Evolutionary conservation across 208 protist species (phyloP).

Genomic region (Leishmania martiniquensis): DNA sequence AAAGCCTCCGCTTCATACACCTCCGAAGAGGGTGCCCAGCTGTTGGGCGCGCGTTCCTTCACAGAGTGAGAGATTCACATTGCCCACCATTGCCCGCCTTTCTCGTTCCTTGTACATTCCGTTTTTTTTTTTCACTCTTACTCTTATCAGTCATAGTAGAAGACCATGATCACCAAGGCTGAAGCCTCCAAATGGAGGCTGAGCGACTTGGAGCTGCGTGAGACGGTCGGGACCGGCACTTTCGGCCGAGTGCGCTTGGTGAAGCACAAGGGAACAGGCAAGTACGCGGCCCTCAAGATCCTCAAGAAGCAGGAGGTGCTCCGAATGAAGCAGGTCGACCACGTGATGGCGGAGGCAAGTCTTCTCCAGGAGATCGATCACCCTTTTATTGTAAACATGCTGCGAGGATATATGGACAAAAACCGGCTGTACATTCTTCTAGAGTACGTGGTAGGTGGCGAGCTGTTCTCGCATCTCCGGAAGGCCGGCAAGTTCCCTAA

Average conservation of each 20-base stretch:
- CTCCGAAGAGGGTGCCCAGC: not conserved
- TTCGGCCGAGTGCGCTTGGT: conserved; percentile 95
- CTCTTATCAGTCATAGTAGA: conserved; percentile 9
- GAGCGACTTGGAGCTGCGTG: conserved; percentile 89
- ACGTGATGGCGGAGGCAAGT: conserved; percentile 94
- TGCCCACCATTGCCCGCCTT: not conserved
- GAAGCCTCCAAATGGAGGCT: conserved; percentile 82
- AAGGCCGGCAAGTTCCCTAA: conserved; percentile 92
- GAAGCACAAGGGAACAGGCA: conserved; percentile 73
- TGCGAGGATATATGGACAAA: conserved; percentile 96
- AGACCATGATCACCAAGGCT: conserved; percentile 53
- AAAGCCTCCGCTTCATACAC: conserved; percentile 4
- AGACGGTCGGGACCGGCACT: conserved; percentile 94
- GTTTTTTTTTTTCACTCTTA: not conserved
- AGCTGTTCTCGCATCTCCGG: conserved; percentile 93
- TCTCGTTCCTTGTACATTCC: conserved; percentile 5
- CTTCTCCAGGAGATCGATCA: conserved; percentile 94
- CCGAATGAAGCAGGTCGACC: conserved; percentile 92
- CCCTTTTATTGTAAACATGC: conserved; percentile 95
- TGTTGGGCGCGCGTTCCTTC: not conserved
- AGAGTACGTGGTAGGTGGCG: conserved; percentile 94
- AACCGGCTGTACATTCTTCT: conserved; percentile 94
- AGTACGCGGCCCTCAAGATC: conserved; percentile 92
- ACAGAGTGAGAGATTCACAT: not conserved
- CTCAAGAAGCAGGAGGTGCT: conserved; percentile 92